These are phyloP conservation scores for Triglochin maritima DNA, from an alignment of 106 monocot genomes.

Conservation along the genomic window DNA sequence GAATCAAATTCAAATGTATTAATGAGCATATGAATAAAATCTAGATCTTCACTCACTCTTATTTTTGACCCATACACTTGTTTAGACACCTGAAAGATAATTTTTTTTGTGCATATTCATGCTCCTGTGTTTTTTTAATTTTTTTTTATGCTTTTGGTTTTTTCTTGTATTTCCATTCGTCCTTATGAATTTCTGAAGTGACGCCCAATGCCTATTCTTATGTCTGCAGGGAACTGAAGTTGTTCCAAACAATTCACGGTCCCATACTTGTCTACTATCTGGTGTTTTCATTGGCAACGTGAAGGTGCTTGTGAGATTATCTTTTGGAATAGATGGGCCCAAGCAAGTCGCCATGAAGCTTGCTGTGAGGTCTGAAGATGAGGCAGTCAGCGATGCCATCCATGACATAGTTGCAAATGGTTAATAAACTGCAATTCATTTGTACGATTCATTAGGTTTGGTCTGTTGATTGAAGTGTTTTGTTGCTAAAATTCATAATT, in stretches of 20 bases:
- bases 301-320: constrained; percentile 66
- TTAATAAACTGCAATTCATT: constrained; percentile 9
- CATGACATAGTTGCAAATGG: constrained; percentile 74
- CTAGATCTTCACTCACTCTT: no score
- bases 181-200: no score
- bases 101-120: no score
- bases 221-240: constrained; percentile 64
- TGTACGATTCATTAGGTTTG: not conserved
- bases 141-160: no score
- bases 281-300: constrained; percentile 70
- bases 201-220: not conserved
- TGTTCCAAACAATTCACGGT: constrained; percentile 68
- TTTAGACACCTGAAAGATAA: no score
- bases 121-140: no score
- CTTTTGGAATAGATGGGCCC: constrained; percentile 67
- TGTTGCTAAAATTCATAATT: no score
- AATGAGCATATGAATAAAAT: no score
- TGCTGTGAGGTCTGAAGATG: constrained; percentile 71
- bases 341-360: constrained; percentile 94
- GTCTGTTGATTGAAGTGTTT: no score
- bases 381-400: constrained; percentile 52
- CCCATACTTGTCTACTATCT: constrained; percentile 70
- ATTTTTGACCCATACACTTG: no score
- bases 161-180: no score
- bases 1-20: no score